These are phyloP conservation scores for Chytriomyces hyalinus DNA, from an alignment of 192 early-diverging fungal genomes.

Conservation along the genomic window DNA sequence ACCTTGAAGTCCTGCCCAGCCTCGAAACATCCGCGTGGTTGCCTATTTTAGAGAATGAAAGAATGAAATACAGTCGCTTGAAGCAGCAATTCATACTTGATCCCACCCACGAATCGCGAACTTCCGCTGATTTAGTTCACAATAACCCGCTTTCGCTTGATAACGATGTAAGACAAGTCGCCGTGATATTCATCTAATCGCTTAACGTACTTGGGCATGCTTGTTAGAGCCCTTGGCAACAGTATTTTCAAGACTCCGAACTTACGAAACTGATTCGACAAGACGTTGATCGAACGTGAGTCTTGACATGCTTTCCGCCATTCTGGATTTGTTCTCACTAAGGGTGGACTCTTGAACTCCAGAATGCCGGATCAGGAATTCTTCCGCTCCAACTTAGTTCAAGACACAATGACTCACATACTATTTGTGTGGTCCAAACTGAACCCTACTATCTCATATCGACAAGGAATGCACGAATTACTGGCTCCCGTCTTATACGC, in stretches of 20 bases:
- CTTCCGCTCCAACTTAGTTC: slow-evolving; percentile 71
- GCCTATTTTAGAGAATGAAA: slow-evolving; percentile 63
- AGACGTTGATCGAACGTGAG: slow-evolving; percentile 91
- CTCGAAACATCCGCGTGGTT: slow-evolving; percentile 56
- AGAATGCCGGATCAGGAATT: slow-evolving; percentile 89
- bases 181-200: not conserved
- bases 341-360: not conserved
- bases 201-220: not conserved
- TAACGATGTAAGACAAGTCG: slow-evolving; percentile 63
- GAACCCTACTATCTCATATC: slow-evolving; percentile 86
- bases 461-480: slow-evolving; percentile 98
- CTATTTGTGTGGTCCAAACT: slow-evolving; percentile 92
- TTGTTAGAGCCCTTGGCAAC: slow-evolving; percentile 86
- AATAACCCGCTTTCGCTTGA: slow-evolving; percentile 89
- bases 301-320: slow-evolving; percentile 1
- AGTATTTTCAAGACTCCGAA: slow-evolving; percentile 88
- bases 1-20: slow-evolving; percentile 51
- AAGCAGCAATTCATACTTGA: slow-evolving; percentile 70
- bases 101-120: slow-evolving; percentile 56
- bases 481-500: slow-evolving; percentile 82
- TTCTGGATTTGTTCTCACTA: not conserved
- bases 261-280: slow-evolving; percentile 82
- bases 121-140: slow-evolving; percentile 62
- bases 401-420: slow-evolving; percentile 75
- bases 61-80: slow-evolving; percentile 71